A percentile compares a stretch with the other conserved stretches of the same genome.
phyloP scores from a whole-genome alignment of 352 stramenopile species.

The Phytopythium delawarense region DNA sequence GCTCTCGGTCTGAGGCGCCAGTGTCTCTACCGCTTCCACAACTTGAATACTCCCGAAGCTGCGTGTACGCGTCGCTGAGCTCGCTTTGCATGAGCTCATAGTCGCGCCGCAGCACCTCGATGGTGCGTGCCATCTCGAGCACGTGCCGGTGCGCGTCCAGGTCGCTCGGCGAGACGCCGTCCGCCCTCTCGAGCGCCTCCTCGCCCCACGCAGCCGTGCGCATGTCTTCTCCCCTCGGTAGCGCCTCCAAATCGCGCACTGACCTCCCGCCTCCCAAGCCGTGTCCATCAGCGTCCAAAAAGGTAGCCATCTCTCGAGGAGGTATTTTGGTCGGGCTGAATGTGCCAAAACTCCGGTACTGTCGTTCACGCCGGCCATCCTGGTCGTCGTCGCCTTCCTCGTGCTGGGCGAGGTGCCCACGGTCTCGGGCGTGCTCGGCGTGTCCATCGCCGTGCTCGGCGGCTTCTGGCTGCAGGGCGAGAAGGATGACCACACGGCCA shows the following conservation, averaged over 20 bases:
- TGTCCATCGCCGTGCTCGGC: constrained; percentile 65
- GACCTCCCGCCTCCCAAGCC: no score
- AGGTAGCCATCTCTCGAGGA: neutral
- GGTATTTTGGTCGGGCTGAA: no score
- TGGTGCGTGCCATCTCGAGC: constrained; percentile 56
- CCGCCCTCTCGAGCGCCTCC: neutral
- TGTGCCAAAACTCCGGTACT: constrained; percentile 9
- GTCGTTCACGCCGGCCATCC: constrained; percentile 74
- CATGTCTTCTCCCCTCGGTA: neutral
- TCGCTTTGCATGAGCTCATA: constrained; percentile 56
- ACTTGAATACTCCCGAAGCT: constrained; percentile 30
- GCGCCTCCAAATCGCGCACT: neutral
- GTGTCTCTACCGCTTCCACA: neutral
- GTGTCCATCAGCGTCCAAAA: neutral
- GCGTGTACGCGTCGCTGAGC: constrained; percentile 46
- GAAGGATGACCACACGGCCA: constrained; percentile 32
- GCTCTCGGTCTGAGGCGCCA: neutral
- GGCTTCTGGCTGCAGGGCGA: constrained; percentile 70
- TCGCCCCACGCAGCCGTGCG: neutral
- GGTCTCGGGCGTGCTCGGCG: constrained; percentile 47
- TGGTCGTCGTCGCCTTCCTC: constrained; percentile 72
- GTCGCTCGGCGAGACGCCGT: constrained; percentile 15
- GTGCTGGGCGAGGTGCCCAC: constrained; percentile 74
- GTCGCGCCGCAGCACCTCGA: constrained; percentile 55
- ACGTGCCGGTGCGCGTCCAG: constrained; percentile 55